Evolutionary conservation across 495 filamentous ascomycete genomes (phyloP), one percentile per base, ranked within the genome.

Genomic region (Ramalina intermedia): DNA sequence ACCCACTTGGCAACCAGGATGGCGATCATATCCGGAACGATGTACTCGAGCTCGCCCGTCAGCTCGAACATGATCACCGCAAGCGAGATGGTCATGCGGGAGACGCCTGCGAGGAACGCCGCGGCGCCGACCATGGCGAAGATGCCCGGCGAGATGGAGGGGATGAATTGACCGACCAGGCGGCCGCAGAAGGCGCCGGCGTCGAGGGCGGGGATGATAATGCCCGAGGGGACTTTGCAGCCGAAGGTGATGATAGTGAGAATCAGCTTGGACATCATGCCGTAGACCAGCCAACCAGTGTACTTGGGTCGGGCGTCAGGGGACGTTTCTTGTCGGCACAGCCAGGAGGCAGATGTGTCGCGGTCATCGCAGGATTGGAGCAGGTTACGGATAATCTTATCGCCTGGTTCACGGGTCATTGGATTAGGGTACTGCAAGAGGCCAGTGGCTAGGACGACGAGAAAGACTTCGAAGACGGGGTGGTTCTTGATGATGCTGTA

Each of bases 101-200:
- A 72, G 3, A 76, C 71, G 33, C 73, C 73, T 8, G 75, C 74
- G 1, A 79, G 68, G 57, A 79, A 79, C 1, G 72, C 74, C 4
- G 69, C 73, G 1, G 75, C 70, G n/a, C 75, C 75, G 43, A 77
- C 73, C 71, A 77, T 76, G 52, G 74, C 74, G 54, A 77, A 78
- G 47, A 78, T 76, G 20, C 74, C 74, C 1, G 74, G 72, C 1
- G 70, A 72, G 16, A 72, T 74, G 4, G 61, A 53, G 16, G 17
- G 17, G 27, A 37, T 35, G 29, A 57, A 60, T 57, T 78, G 73
- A 5, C 74, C 74, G 13, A 78, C 54, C 4, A 78, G 65, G 3
- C 74, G 64, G 18, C 74, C 75, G 49, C 75, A 76, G 41, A 79
- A 66, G 9, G 74, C 72, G 9, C 75, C 75, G 9, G 69, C 71